Evolutionary conservation across 768 basidiomycete genomes (phyloP), one percentile per base, ranked within the genome.

Genomic region (Glaciozyma antarctica): DNA sequence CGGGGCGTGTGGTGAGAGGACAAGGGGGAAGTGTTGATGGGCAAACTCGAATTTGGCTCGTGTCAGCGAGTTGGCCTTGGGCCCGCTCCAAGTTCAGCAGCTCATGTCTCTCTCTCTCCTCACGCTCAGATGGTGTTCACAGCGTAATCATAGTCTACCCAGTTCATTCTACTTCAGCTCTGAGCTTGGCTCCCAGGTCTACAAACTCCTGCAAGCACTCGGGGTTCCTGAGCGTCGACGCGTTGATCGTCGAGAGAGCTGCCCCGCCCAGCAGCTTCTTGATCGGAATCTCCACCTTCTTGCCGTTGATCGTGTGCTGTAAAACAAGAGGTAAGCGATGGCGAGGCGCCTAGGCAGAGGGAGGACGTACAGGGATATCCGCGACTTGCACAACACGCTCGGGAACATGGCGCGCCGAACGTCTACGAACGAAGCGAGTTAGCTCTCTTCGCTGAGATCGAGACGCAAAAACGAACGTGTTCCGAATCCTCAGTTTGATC

Each of bases 321-420:
- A 32, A 9, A 32, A 32, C 5, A 9, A 32, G 5, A 32, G 4
- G 32, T 32, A 32, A 32, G 32, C 32, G 32, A 32, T 9, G 32
- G 4, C 32, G 32, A 32, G 32, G 9, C 41, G 58, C 21, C 2
- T 12, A 58, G 43, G 24, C 28, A 9, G 19, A 1, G 48, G 19
- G 28, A 17, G 3, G 38, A 47, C 53, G 9, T 2, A 63, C 48
- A 12, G 62, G 62, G 34, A 65, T 54, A 34, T 61, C 64, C 38
- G 8, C n/a, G 5, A 61, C 58, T 28, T 53, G 55, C 6, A 64
- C 13, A 48, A 64, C 32, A 17, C 49, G 47, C 28, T 49, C 82
- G 47, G 88, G 88, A 58, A 88, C 86, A 78, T 89, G 87, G 70
- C 88, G 78, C 8, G 87, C 82, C 73, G 84, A 88, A 72, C 87